phyloP scores from a whole-genome alignment of 2,329 filamentous ascomycete species.

The Colletotrichum tropicale region DNA sequence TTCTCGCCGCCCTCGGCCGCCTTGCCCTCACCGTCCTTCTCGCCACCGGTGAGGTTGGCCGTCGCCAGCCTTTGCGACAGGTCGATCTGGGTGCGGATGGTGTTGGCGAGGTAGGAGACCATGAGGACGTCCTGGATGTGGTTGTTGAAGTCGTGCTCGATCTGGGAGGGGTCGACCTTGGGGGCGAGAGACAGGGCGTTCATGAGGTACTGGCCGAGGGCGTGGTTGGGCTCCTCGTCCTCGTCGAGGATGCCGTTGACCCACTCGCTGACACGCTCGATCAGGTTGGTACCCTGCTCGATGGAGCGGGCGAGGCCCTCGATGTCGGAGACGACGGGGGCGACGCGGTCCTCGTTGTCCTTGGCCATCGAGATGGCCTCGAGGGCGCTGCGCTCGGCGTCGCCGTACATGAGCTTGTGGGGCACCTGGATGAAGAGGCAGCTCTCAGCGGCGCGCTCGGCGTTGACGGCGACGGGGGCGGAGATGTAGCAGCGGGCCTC shows the following conservation, averaged over 20 bases:
- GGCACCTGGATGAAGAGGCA: conserved; percentile 98
- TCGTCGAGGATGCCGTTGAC: conserved; percentile 94
- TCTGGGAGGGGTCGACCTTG: conserved; percentile 88
- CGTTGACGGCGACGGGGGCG: conserved; percentile 90
- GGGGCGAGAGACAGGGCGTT: conserved; percentile 91
- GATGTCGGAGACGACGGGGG: conserved; percentile 82
- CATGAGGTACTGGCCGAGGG: conserved; percentile 92
- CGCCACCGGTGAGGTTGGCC: conserved; percentile 62
- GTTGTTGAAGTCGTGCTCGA: conserved; percentile 99
- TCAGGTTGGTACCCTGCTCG: conserved; percentile 85
- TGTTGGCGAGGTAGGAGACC: conserved; percentile 98
- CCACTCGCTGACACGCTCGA: conserved; percentile 91
- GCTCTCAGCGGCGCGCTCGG: conserved; percentile 93
- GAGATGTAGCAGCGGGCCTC: conserved; percentile 94
- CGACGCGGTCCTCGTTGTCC: conserved; percentile 75
- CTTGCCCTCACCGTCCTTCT: conserved; percentile 56
- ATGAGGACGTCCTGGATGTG: conserved; percentile 99
- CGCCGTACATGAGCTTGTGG: conserved; percentile 89
- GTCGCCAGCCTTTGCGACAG: conserved; percentile 93
- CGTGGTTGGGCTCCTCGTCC: conserved; percentile 86
- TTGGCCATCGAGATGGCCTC: conserved; percentile 85
- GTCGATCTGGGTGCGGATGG: conserved; percentile 98
- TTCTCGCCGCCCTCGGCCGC: conserved; percentile 44
- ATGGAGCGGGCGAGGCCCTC: conserved; percentile 86
- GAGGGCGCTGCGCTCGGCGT: conserved; percentile 69